Evolutionary conservation across 805 yeast genomes (phyloP), one percentile per base, ranked within the genome.

Genomic region (Metschnikowia matae): DNA sequence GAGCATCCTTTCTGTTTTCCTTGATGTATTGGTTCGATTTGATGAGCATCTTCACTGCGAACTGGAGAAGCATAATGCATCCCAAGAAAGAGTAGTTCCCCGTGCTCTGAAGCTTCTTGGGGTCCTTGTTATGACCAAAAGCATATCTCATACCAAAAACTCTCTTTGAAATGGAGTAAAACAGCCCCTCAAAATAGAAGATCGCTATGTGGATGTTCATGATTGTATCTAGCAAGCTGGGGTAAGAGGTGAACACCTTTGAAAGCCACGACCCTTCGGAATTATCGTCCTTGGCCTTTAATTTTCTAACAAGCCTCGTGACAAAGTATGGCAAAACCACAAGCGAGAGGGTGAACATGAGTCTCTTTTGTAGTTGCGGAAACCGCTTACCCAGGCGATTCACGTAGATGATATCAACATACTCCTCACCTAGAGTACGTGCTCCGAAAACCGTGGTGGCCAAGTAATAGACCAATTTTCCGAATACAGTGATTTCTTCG

Each of bases 391-490:
- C 88, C 34, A 66, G 64, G 46, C 79, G 69, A 37, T 70, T 71
- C 6, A 86, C 89, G 61, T 87, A 85, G 6, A 82, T 67, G 48
- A 89, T 68, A 65, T 92, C 96, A 13, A 90, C 90, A 66, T 92
- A 92, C 67, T 92, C 97, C 63, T 92, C 98, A 1, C 99, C 99
- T 26, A 94, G 69, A 0, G 98, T 92, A 48, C 92, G 75, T 1
- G 87, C 80, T 0, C 92, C 92, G 4, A 80, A 51, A 13, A 86
- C 68, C 0, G 97, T 91, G 0, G 97, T 92, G 20, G 88, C 68
- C 2, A 77, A 65, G n/a, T 89, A 71, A 62, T 92, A 92, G 0
- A 84, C 40, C 1, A 84, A 64, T 47, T 83, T 83, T 8, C 86
- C 80, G 2, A 73, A 62, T 0, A 81, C 75, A 0, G 83, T 69